These are phyloP conservation scores for Knoxia roxburghii DNA, from an alignment of 257 asterid species.

Conservation along the genomic window DNA sequence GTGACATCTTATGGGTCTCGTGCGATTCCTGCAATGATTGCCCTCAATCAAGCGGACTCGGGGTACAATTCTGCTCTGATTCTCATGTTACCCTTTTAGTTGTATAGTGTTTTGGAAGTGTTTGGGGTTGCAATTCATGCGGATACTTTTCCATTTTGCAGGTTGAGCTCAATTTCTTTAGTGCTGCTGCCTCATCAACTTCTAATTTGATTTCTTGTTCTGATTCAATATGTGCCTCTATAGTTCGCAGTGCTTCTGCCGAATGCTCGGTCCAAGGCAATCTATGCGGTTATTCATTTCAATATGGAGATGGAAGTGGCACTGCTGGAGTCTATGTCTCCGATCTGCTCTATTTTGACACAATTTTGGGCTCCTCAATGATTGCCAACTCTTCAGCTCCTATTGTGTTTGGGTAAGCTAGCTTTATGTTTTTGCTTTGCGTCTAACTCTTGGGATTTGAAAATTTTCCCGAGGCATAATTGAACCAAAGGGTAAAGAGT, in stretches of 20 bases:
- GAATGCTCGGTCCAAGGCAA: constrained; percentile 56
- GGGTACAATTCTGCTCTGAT: constrained; percentile 39
- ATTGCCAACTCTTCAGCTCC: constrained; percentile 83
- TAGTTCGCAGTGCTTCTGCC: constrained; percentile 49
- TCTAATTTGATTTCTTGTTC: constrained; percentile 69
- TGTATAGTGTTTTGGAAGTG: background rate
- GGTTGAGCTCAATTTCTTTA: constrained; percentile 75
- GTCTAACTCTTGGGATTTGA: background rate
- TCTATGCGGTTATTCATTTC: constrained; percentile 73
- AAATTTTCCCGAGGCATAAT: background rate
- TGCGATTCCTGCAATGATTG: constrained; percentile 79
- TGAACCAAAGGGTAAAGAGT: background rate
- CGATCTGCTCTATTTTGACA: constrained; percentile 65
- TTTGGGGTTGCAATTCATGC: constrained; percentile 15
- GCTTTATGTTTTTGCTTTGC: background rate
- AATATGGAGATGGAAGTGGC: constrained; percentile 93
- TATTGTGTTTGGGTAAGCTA: constrained; percentile 79
- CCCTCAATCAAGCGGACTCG: constrained; percentile 79
- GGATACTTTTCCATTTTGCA: constrained; percentile 26
- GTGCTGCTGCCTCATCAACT: constrained; percentile 62
- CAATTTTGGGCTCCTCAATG: constrained; percentile 60
- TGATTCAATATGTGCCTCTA: constrained; percentile 55
- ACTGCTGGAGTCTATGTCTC: constrained; percentile 74
- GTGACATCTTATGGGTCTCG: constrained; percentile 82
- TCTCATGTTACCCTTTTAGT: constrained; percentile 9